Conservation (phyloP, 2,329 filamentous ascomycete genomes). For the Mycosphaerella sp. region DNA sequence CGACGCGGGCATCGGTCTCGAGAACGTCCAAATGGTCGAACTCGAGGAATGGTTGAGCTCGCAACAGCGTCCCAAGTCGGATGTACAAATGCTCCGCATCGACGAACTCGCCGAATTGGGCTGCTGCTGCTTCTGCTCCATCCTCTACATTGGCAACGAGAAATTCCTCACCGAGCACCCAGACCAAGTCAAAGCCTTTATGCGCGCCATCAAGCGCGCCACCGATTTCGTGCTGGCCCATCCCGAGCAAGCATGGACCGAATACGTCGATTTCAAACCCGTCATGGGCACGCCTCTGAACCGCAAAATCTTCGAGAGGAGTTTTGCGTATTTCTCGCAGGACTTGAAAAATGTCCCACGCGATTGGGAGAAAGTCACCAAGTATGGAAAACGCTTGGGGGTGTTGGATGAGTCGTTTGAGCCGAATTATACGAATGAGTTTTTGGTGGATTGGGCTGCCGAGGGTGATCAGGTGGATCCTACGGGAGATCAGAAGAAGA, state of each 20-base stretch:
- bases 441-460: constrained; percentile 60
- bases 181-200: constrained; percentile 59
- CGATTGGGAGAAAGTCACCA: constrained; percentile 72
- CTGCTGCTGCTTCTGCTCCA: constrained; percentile 78
- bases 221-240: constrained; percentile 64
- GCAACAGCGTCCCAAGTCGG: constrained; percentile 56
- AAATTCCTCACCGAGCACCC: constrained; percentile 59
- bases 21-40: constrained; percentile 80
- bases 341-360: constrained; percentile 68
- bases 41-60: constrained; percentile 65
- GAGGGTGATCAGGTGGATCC: constrained; percentile 61
- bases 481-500: constrained; percentile 65
- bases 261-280: constrained; percentile 67
- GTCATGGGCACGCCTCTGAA: constrained; percentile 62
- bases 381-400: constrained; percentile 66
- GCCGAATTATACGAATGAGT: constrained; percentile 68
- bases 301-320: constrained; percentile 73
- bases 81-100: constrained; percentile 75
- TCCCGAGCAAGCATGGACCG: constrained; percentile 57
- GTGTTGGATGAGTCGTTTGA: constrained; percentile 58
- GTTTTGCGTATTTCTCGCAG: constrained; percentile 67
- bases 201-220: constrained; percentile 66
- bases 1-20: constrained; percentile 68
- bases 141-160: constrained; percentile 75
- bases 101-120: constrained; percentile 72